Conservation (phyloP, 306 rosid genomes). For the Gastrolobium bilobum region DNA sequence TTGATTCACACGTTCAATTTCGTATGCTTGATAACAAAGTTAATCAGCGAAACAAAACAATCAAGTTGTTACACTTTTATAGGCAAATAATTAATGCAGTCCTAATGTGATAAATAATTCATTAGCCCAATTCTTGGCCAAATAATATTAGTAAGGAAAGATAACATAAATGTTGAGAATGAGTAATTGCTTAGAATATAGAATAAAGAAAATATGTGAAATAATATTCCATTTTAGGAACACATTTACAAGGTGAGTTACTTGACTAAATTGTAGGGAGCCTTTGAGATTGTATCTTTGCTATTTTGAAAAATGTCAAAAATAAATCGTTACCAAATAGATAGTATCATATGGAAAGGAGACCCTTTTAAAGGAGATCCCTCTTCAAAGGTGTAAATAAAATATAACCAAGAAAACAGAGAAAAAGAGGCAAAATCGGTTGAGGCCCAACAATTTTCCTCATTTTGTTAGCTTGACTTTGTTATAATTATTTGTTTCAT, state of each 20-base stretch:
- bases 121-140: conserved; percentile 28
- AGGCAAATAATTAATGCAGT: neutral
- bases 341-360: conserved; percentile 23
- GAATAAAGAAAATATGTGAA: conserved; percentile 8
- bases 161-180: conserved; percentile 7
- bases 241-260: conserved; percentile 30
- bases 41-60: conserved; percentile 28
- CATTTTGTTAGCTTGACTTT: conserved; percentile 40
- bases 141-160: conserved; percentile 19
- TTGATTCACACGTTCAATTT: conserved; percentile 11
- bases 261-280: conserved; percentile 26
- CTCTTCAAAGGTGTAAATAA: conserved; percentile 20
- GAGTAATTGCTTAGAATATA: conserved; percentile 23
- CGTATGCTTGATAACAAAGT: conserved; percentile 37
- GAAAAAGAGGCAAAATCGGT: conserved; percentile 29
- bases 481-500: conserved; percentile 31
- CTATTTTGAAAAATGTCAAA: conserved; percentile 23
- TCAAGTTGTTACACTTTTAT: conserved; percentile 28
- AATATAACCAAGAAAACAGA: conserved; percentile 33
- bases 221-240: conserved; percentile 25
- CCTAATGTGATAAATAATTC: conserved; percentile 15
- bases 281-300: conserved; percentile 36
- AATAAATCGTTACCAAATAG: conserved; percentile 27
- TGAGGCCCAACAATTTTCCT: conserved; percentile 26
- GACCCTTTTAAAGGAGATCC: conserved; percentile 27